Evolutionary conservation across 2,329 filamentous ascomycete species (phyloP), one percentile per base, ranked within the genome.

Genomic region (Calonectria multiphialidica): DNA sequence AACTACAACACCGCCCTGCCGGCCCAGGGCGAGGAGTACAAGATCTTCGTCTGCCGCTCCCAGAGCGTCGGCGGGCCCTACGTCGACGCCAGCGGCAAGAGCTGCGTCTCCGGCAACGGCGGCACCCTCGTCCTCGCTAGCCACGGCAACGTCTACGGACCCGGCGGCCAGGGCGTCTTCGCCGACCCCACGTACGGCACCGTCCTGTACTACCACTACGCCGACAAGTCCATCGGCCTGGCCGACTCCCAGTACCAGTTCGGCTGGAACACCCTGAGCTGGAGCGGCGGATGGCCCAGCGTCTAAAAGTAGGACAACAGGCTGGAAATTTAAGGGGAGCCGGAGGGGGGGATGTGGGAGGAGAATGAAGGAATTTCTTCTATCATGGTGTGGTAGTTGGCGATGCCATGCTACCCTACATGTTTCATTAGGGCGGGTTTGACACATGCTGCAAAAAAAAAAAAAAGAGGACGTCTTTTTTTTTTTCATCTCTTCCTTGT

Each of bases 1-100:
- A 85, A 84, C n/a, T 92, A 89, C 74, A 88, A 92, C 74, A 80
- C 78, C 0, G 83, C 76, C 66, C 83, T 80, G 68, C 90, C 91
- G 0, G 86, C 89, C 0, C 61, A 84, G 0, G 92, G 91, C 5
- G 83, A 84, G n/a, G 92, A 93, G 81, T 94, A 94, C 81, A 89
- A 89, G 79, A 91, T 93, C 79, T 88, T 88, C 77, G 90, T 92
- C 30, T 93, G 92, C 83, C 84, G 91, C n/a, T 90, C 88, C 5
- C 84, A 81, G 1, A 85, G 82, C 8, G 85, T 87, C 5, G 89
- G 84, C 2, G 86, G 90, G 0, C 84, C 84, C 1, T 94, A 91
- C 77, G 89, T 88, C 30, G 92, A 94, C 76, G 82, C 87, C 68
- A 79, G 78, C 62, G 91, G 91, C 2, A 83, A 79, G 18, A 82